Conservation (phyloP, 2,329 filamentous ascomycete species). For the Lasiodiplodia sp. region DNA sequence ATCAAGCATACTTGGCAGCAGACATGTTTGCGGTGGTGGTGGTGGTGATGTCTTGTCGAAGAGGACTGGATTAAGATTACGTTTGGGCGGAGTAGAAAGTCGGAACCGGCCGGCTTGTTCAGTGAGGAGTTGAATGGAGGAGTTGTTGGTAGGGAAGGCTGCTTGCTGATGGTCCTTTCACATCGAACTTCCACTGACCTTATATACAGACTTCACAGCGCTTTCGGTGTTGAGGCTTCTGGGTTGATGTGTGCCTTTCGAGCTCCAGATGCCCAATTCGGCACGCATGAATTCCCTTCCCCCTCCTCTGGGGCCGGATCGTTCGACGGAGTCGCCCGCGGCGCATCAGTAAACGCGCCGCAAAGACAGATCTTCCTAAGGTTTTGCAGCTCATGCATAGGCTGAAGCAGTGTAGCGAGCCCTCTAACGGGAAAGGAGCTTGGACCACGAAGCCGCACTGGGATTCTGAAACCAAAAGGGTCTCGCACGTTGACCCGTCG, state of each 20-base stretch:
- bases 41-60: not conserved
- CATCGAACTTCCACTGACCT: not conserved
- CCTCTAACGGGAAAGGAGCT: slow-evolving; percentile 20
- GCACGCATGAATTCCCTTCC: slow-evolving; percentile 10
- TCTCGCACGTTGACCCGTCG: not conserved
- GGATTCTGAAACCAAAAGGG: slow-evolving; percentile 18
- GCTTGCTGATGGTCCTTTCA: slow-evolving; percentile 1
- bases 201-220: slow-evolving; percentile 20
- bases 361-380: not conserved
- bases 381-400: slow-evolving; percentile 4
- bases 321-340: slow-evolving; percentile 5
- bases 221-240: slow-evolving; percentile 4
- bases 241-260: slow-evolving; percentile 2
- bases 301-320: not conserved
- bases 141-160: not conserved
- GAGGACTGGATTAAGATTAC: not conserved
- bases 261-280: slow-evolving; percentile 34
- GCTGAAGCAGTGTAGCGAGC: slow-evolving; percentile 7
- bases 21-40: slow-evolving; percentile 17
- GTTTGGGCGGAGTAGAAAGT: not conserved
- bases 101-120: slow-evolving; percentile 22
- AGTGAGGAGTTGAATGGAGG: slow-evolving; percentile 4
- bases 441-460: not conserved
- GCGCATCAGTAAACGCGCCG: slow-evolving; percentile 3
- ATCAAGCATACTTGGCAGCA: slow-evolving; percentile 7